phyloP scores from a whole-genome alignment of 345 rosid species.

The Arabidopsis thaliana region TAIR10.1 NC_003074.8:18748001-18748500 shows the following conservation, averaged over 20 bases:
- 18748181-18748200: slow-evolving; percentile 79
- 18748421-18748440: slow-evolving; percentile 81
- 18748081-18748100: too few species aligned
- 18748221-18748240: slow-evolving; percentile 73
- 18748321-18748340: neutral
- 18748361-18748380: slow-evolving; percentile 3
- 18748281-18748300: neutral
- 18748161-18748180: slow-evolving; percentile 44
- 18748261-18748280: neutral
- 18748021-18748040: too few species aligned
- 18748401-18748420: slow-evolving; percentile 51
- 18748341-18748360: neutral
- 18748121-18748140: too few species aligned
- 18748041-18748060: too few species aligned
- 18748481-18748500: slow-evolving; percentile 9
- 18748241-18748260: slow-evolving; percentile 30
- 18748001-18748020: too few species aligned
- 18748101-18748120: too few species aligned
- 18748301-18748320: neutral
- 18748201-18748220: slow-evolving; percentile 90
- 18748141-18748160: neutral
- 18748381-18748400: neutral
- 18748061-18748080: too few species aligned
- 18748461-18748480: slow-evolving; percentile 53
- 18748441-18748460: slow-evolving; percentile 80